Conservation (phyloP, 2,329 filamentous ascomycete species). For the Didymella glomerata region DNA sequence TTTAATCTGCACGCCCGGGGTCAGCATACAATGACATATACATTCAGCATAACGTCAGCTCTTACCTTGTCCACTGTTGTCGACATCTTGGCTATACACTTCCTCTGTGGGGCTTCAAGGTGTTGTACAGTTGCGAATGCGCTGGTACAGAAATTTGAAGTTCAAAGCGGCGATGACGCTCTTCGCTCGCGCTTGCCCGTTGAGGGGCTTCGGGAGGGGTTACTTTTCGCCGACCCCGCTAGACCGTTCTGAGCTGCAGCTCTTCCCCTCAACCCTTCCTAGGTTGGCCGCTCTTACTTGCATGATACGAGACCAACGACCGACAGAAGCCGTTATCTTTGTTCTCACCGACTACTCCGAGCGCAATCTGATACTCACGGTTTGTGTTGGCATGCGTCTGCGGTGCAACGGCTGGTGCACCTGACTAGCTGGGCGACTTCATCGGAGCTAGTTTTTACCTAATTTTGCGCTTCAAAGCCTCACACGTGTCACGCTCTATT, state of each 20-base stretch:
- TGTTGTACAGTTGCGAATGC: slow-evolving; percentile 17
- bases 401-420: slow-evolving; percentile 21
- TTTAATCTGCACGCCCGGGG: slow-evolving; percentile 74
- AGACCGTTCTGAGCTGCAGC: slow-evolving; percentile 3
- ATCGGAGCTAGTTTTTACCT: slow-evolving; percentile 41
- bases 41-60: slow-evolving; percentile 4
- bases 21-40: neutral
- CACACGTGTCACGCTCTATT: slow-evolving; percentile 20
- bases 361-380: slow-evolving; percentile 18
- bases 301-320: slow-evolving; percentile 20
- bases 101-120: slow-evolving; percentile 4
- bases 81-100: slow-evolving; percentile 68
- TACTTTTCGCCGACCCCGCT: slow-evolving; percentile 24
- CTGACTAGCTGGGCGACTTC: slow-evolving; percentile 33
- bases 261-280: slow-evolving; percentile 5
- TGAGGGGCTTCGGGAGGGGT: slow-evolving; percentile 23
- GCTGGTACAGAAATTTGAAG: slow-evolving; percentile 45
- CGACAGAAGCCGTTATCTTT: slow-evolving; percentile 36
- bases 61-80: slow-evolving; percentile 95
- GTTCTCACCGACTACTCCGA: slow-evolving; percentile 4
- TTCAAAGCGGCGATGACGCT: slow-evolving; percentile 39
- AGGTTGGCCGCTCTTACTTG: slow-evolving; percentile 11
- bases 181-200: slow-evolving; percentile 20
- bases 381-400: slow-evolving; percentile 13
- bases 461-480: slow-evolving; percentile 28